Base-by-base conservation (phyloP, 805 yeast species). In the Candida hungchunana region DNA sequence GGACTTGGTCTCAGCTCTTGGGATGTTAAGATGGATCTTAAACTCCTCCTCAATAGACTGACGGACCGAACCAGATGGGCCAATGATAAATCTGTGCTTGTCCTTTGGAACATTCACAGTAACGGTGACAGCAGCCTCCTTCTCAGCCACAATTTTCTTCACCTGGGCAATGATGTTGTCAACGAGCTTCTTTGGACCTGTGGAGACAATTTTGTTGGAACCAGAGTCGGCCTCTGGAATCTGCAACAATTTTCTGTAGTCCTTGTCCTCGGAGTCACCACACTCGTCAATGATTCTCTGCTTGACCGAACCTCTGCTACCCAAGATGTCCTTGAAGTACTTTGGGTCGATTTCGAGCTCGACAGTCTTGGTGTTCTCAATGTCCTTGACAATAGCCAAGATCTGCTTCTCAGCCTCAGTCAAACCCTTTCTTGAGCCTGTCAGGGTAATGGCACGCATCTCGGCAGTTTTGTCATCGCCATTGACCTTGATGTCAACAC, bases 121-220 rank as follows among this genome's bases (percentile, higher is more conserved):
- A 45, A 69, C 80, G 26, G 66, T 62, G 32, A 71, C 63, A 32
- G 78, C 62, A 35, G 75, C 76, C 57, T 86, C 87, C 44, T 75
- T 75, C 23, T 74, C 78, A 14, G 64, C 68, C 31, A 88, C 81
- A 33, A 89, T 65, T 33, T 68, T 67, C 37, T 77, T 65, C 46
- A 90, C 71, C 55, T 74, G 78, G 33, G 67, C 67, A 42, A 81
- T 67, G 36, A 88, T 75, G 46, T 76, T 75, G 15, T 73, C 75
- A 31, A 90, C 97, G 44, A 87, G 70, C 26, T 60, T 60, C 57
- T 79, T 77, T 56, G 86, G 81, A 53, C 98, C 99, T 48, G 75
- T 66, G 29, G 84, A 74, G 31, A 73, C 69, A 44, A 93, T 69
- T 32, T 69, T 68, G 15, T 55, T 56, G 13, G 82, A 71, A 8